Evolutionary conservation across 2,329 filamentous ascomycete genomes (phyloP), one percentile per base, ranked within the genome.

Genomic region (Alternaria longipes): DNA sequence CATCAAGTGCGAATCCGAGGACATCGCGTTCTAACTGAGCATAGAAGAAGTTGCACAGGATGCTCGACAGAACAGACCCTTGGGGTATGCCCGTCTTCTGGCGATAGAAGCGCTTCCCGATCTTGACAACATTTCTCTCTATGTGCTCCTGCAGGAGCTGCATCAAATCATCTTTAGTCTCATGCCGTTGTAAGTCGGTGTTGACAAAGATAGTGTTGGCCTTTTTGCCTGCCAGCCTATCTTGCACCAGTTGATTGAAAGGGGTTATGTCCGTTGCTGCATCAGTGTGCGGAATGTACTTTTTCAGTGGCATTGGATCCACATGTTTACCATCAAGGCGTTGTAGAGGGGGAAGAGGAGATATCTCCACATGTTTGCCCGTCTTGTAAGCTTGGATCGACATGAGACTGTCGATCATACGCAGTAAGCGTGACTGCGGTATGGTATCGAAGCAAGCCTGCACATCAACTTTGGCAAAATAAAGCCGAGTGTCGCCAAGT

Each of bases 31-130:
- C 95, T 1, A 98, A 86, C 64, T 95, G 89, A 6, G 92, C 94
- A 74, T 99, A 99, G 78, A 98, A 97, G 79, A 97, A 94, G 79
- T 93, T 98, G 83, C 95, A 98, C 5, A 99, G 84, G 41, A 93
- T 84, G 44, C 90, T 91, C 0, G 94, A 97, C 5, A 99, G 77
- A 1, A 97, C 86, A 0, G 94, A 97, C 8, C 95, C 95, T 77
- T 99, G 95, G 0, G 95, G 94, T 40, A 99, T 98, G 14, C 95
- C 95, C 22, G 86, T 83, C 76, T 89, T 94, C 76, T 99, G 95
- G 24, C 92, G 87, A 76, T 95, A 97, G 76, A 89, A 93, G 68
- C 90, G 92, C 80, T 93, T 94, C 49, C 93, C 94, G 40, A 98
- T 90, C 73, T 91, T 93, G 72, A 99, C 88, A 26, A 97, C 83